Percentiles rank a stretch among this genome's conserved stretches.
phyloP scores from a whole-genome alignment of 2,329 filamentous ascomycete species.

The Curvularia hawaiiensis region DNA sequence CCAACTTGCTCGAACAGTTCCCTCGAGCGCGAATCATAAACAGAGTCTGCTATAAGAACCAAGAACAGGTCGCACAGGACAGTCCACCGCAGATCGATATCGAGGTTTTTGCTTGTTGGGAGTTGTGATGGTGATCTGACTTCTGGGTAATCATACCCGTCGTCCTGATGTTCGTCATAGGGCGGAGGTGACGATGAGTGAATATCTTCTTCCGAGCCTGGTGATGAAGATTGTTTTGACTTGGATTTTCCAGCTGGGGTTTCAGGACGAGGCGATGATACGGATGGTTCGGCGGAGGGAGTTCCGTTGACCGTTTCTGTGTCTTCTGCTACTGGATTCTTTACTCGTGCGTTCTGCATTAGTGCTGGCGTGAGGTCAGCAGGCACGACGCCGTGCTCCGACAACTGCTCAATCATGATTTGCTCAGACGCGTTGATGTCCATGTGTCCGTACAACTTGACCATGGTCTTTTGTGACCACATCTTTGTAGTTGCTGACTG shows the following conservation, averaged over 20 bases:
- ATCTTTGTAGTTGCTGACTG: slow-evolving; percentile 82
- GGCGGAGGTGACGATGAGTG: slow-evolving; percentile 60
- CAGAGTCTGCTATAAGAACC: slow-evolving; percentile 92
- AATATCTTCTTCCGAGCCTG: slow-evolving; percentile 37
- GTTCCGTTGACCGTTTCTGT: slow-evolving; percentile 20
- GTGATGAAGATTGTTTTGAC: slow-evolving; percentile 39
- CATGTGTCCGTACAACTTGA: slow-evolving; percentile 93
- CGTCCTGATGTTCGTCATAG: slow-evolving; percentile 66
- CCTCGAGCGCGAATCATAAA: slow-evolving; percentile 89
- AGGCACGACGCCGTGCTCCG: slow-evolving; percentile 87
- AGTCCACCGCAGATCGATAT: slow-evolving; percentile 97
- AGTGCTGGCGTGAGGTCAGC: slow-evolving; percentile 82
- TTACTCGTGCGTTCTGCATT: slow-evolving; percentile 90
- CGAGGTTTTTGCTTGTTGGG: slow-evolving; percentile 79
- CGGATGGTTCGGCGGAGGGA: slow-evolving; percentile 41
- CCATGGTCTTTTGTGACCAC: slow-evolving; percentile 99
- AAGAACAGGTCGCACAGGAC: slow-evolving; percentile 95
- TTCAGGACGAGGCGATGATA: slow-evolving; percentile 41
- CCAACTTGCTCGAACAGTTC: slow-evolving; percentile 83
- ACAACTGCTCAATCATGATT: slow-evolving; percentile 97
- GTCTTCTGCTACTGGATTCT: slow-evolving; percentile 80
- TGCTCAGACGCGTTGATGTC: slow-evolving; percentile 91
- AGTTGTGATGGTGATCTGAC: slow-evolving; percentile 84
- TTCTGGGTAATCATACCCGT: slow-evolving; percentile 76
- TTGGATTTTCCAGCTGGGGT: slow-evolving; percentile 27